Conservation (phyloP, 2,329 filamentous ascomycete species). For the Ophiognomonia clavigignenti-juglandacearum region DNA sequence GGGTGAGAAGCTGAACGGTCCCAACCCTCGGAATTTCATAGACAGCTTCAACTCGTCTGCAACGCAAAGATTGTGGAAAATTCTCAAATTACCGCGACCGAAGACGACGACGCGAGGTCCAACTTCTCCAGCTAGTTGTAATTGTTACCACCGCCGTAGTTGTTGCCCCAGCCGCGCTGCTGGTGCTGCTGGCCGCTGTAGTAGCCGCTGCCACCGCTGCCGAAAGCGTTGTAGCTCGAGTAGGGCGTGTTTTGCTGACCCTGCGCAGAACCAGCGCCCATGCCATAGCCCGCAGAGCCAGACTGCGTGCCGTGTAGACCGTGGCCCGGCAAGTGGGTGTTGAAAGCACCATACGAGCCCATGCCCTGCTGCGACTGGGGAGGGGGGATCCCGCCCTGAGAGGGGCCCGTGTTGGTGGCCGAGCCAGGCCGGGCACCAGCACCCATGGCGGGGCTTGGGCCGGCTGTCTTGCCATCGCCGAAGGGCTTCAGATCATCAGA, state of each 20-base stretch:
- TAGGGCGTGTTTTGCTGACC: slow-evolving; percentile 53
- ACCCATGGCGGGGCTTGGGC: slow-evolving; percentile 52
- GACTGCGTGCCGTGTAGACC: slow-evolving; percentile 47
- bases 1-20: background rate
- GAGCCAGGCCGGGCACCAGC: slow-evolving; percentile 54
- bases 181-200: slow-evolving; percentile 41
- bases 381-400: slow-evolving; percentile 51
- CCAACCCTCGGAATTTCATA: slow-evolving; percentile 2
- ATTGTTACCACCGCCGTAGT: slow-evolving; percentile 36
- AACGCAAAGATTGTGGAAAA: background rate
- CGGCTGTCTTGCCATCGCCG: slow-evolving; percentile 50
- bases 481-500: slow-evolving; percentile 56
- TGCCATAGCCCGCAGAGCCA: slow-evolving; percentile 44
- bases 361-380: slow-evolving; percentile 51
- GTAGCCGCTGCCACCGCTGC: slow-evolving; percentile 41
- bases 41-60: slow-evolving; percentile 1
- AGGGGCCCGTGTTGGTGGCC: slow-evolving; percentile 48
- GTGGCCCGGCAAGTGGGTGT: slow-evolving; percentile 49
- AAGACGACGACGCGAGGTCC: slow-evolving; percentile 9
- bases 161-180: slow-evolving; percentile 50
- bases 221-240: slow-evolving; percentile 47
- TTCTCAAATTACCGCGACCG: slow-evolving; percentile 5
- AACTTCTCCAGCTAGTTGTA: slow-evolving; percentile 8
- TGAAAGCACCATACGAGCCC: slow-evolving; percentile 51
- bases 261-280: slow-evolving; percentile 44